Conservation (phyloP, 139 green algal species). For the Coelastrella sp. region DNA sequence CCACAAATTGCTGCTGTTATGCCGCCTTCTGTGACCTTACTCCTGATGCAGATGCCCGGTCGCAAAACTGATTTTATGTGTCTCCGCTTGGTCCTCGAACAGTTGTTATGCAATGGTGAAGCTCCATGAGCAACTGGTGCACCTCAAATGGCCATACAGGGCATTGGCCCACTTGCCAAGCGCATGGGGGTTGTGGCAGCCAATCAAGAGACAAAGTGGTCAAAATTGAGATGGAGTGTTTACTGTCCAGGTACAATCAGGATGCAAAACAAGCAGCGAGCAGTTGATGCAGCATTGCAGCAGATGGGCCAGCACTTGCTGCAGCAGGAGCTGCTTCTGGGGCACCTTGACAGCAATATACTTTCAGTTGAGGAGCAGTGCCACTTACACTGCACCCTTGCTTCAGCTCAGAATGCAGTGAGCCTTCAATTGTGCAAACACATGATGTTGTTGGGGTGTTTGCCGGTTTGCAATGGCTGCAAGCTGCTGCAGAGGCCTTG, state of each 20-base stretch:
- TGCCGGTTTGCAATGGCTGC: background rate
- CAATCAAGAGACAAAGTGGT: background rate
- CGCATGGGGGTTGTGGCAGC: conserved; percentile 7
- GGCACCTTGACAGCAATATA: background rate
- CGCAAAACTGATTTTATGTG: too few relatives aligned
- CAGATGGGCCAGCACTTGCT: background rate
- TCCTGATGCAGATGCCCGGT: too few relatives aligned
- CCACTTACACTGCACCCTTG: background rate
- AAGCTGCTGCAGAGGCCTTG: background rate
- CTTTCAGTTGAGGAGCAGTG: background rate
- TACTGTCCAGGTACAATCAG: background rate
- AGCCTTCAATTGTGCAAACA: background rate
- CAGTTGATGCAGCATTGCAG: background rate
- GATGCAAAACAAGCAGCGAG: background rate
- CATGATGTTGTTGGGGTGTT: background rate
- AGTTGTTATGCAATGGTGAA: conserved; percentile 1
- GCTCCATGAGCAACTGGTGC: background rate
- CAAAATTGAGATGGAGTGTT: background rate
- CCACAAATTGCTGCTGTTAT: background rate
- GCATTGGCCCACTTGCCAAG: background rate
- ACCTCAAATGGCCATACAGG: background rate
- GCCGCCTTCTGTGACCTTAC: too few relatives aligned
- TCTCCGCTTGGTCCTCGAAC: background rate
- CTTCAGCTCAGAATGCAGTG: background rate
- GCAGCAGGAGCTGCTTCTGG: background rate